Evolutionary conservation across 352 stramenopile species (phyloP).

Genomic region (Pythium dissimile): DNA sequence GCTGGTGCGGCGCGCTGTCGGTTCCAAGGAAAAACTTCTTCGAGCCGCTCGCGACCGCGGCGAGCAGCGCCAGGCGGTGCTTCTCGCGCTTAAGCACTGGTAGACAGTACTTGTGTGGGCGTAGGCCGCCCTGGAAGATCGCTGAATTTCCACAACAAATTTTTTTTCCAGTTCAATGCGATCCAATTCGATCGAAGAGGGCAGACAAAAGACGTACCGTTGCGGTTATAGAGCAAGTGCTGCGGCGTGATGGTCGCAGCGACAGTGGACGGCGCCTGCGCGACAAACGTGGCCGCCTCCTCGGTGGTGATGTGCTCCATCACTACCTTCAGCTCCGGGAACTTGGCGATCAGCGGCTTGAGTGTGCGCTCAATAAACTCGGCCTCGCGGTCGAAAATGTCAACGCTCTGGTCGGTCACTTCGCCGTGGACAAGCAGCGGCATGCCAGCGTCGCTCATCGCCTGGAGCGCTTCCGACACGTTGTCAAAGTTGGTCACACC

Average conservation of each 20-base stretch:
- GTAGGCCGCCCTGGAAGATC: constrained; percentile 92
- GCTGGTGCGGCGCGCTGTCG: constrained; percentile 96
- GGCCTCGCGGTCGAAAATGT: constrained; percentile 98
- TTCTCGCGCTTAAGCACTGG: constrained; percentile 97
- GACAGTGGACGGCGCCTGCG: constrained; percentile 84
- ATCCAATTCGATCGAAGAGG: no score
- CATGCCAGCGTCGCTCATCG: constrained; percentile 85
- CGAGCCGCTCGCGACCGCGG: constrained; percentile 88
- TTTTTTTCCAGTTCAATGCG: no score
- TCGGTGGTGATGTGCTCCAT: constrained; percentile 99
- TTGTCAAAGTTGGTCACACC: constrained; percentile 97
- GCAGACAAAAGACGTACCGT: constrained; percentile 45
- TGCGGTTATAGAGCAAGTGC: constrained; percentile 99
- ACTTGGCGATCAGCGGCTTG: constrained; percentile 90
- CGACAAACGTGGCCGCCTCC: constrained; percentile 95
- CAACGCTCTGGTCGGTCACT: constrained; percentile 91
- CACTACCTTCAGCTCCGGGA: constrained; percentile 96
- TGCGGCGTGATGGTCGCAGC: constrained; percentile 98
- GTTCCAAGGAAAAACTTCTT: constrained; percentile 99
- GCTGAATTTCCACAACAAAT: constrained; percentile 11
- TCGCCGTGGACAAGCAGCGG: constrained; percentile 96
- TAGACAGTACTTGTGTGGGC: constrained; percentile 99
- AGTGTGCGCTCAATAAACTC: constrained; percentile 96
- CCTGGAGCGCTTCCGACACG: constrained; percentile 82
- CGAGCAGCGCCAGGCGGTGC: constrained; percentile 89